Evolutionary conservation across 306 rosid species (phyloP).

Genomic region (Cucumis hystrix): DNA sequence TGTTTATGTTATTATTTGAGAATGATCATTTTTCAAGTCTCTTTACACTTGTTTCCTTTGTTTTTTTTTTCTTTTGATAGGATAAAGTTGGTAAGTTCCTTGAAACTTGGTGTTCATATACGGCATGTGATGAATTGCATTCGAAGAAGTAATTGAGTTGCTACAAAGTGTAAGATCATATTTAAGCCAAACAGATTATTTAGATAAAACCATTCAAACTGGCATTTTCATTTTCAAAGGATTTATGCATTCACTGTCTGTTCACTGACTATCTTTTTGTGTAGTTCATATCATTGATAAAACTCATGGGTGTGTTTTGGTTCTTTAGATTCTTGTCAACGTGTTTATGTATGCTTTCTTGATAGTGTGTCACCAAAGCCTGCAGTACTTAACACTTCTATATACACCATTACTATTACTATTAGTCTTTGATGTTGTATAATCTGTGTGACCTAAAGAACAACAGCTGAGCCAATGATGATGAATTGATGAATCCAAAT

Average conservation of each 20-base stretch:
- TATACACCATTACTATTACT: neutral
- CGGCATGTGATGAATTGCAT: slow-evolving; percentile 21
- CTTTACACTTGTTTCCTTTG: slow-evolving; percentile 6
- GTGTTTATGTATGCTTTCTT: neutral
- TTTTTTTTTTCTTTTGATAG: slow-evolving; percentile 34
- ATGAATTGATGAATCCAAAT: neutral
- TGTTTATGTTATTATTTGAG: neutral
- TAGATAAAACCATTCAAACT: neutral
- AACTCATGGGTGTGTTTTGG: neutral
- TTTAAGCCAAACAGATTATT: neutral
- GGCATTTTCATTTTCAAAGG: neutral
- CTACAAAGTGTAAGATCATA: no score
- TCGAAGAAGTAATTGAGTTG: slow-evolving; percentile 13
- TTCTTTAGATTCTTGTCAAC: neutral
- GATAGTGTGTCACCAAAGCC: neutral
- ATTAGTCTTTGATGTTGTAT: neutral
- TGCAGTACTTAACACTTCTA: neutral
- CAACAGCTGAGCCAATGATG: neutral
- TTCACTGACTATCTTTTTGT: neutral
- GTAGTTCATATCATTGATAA: neutral
- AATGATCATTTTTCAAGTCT: neutral
- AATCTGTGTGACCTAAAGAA: neutral
- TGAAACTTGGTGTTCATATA: slow-evolving; percentile 17
- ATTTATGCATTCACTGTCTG: neutral
- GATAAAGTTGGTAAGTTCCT: slow-evolving; percentile 94